Conservation (phyloP, 2,329 filamentous ascomycete species). For the Myriosclerotinia curreyana region DNA sequence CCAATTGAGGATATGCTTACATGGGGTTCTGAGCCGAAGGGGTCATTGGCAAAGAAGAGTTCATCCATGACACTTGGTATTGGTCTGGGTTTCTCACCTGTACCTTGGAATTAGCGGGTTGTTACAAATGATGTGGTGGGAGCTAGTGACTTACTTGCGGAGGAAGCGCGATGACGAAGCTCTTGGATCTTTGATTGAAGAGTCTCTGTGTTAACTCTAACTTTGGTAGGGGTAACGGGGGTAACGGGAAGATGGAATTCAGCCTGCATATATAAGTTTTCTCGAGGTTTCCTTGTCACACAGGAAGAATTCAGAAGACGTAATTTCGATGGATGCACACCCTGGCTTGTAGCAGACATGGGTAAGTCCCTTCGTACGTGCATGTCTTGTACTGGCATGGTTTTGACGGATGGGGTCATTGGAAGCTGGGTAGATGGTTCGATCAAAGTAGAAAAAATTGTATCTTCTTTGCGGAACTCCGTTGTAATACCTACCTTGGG, state of each 20-base stretch:
- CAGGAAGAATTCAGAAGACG: not conserved
- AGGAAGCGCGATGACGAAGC: not conserved
- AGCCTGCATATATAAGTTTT: not conserved
- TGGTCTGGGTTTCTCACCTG: conserved; percentile 1
- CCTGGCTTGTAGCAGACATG: not conserved
- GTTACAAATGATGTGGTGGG: not conserved
- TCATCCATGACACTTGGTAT: conserved; percentile 12
- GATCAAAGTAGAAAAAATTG: not conserved
- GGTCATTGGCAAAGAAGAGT: not conserved
- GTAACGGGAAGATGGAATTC: not conserved
- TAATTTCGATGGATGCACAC: not conserved
- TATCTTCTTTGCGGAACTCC: not conserved
- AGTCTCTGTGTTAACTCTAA: not conserved
- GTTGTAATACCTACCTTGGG: not conserved
- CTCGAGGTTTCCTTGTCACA: not conserved
- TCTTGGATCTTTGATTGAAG: not conserved
- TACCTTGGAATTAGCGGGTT: not conserved
- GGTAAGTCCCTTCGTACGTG: not conserved
- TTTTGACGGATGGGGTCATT: not conserved
- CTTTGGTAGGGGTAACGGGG: not conserved
- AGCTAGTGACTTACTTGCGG: not conserved
- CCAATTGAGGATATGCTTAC: not conserved
- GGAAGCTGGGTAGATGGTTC: not conserved
- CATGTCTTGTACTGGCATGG: not conserved
- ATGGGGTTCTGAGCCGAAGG: not conserved